These are phyloP conservation scores for Coffea canephora DNA, from an alignment of 257 asterid genomes.

Conservation along the genomic window DNA sequence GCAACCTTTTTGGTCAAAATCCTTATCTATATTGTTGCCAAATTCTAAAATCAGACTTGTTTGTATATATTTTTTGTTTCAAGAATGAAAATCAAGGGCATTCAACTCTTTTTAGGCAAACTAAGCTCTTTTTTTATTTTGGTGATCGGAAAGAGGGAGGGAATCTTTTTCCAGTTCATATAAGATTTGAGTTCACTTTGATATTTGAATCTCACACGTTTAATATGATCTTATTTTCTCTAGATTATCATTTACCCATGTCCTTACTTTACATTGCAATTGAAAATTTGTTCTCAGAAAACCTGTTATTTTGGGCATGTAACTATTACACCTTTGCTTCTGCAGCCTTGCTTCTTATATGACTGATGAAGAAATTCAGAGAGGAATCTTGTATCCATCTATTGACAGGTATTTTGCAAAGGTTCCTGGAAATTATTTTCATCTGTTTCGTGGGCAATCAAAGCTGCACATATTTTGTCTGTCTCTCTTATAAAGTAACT, in stretches of 20 bases:
- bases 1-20: not conserved
- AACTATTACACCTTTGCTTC: constrained; percentile 20
- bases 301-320: constrained; percentile 12
- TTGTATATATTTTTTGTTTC: too few relatives aligned
- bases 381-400: constrained; percentile 80
- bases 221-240: not conserved
- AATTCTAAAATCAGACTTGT: too few relatives aligned
- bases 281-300: not conserved
- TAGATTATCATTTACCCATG: not conserved
- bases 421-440: not conserved
- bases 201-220: not conserved
- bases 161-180: not conserved
- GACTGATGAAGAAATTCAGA: constrained; percentile 75
- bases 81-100: not conserved
- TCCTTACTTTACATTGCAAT: not conserved
- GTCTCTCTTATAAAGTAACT: not conserved
- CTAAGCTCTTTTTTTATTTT: not conserved
- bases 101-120: not conserved
- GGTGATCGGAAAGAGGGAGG: too few relatives aligned
- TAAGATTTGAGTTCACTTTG: too few relatives aligned
- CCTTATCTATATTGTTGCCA: not conserved
- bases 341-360: constrained; percentile 95
- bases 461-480: not conserved
- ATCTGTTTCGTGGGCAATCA: not conserved
- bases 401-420: constrained; percentile 57